Conservation (phyloP, 176 grass and related monocot genomes). For the Tillandsia leiboldiana region DNA sequence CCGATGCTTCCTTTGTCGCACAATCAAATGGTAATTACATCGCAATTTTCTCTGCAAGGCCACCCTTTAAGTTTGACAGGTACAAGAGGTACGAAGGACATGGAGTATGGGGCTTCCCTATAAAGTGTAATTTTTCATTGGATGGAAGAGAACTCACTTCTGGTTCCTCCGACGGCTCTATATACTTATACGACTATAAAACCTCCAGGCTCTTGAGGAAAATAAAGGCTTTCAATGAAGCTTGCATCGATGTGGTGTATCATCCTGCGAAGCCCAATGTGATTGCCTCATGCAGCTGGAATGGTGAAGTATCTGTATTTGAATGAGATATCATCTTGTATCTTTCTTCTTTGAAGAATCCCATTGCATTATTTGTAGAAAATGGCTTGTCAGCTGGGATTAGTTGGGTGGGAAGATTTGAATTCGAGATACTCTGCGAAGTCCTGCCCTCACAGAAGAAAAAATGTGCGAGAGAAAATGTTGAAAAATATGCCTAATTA, state of each 20-base stretch:
- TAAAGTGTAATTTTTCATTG: slow-evolving; percentile 71
- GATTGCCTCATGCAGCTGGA: slow-evolving; percentile 81
- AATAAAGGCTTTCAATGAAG: slow-evolving; percentile 59
- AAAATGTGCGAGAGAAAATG: too few relatives aligned
- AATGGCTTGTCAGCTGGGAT: neutral
- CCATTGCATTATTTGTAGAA: neutral
- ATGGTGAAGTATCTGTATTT: slow-evolving; percentile 59
- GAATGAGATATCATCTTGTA: slow-evolving; percentile 23
- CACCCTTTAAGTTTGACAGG: slow-evolving; percentile 71
- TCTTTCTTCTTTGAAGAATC: neutral
- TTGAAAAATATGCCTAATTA: too few relatives aligned
- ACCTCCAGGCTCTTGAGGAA: slow-evolving; percentile 37
- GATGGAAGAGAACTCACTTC: slow-evolving; percentile 55
- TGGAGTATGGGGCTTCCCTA: slow-evolving; percentile 74
- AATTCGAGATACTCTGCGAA: too few relatives aligned
- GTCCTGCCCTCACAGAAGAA: too few relatives aligned
- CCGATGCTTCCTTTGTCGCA: slow-evolving; percentile 61
- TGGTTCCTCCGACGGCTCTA: slow-evolving; percentile 69
- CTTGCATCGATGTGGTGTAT: slow-evolving; percentile 60
- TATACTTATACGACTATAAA: slow-evolving; percentile 66
- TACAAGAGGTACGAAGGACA: slow-evolving; percentile 68
- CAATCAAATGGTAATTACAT: slow-evolving; percentile 94
- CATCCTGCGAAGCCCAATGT: slow-evolving; percentile 57
- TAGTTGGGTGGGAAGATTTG: too few relatives aligned
- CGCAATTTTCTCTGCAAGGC: slow-evolving; percentile 51